Percentiles rank a stretch among this genome's conserved stretches.
phyloP scores from a whole-genome alignment of 352 stramenopile genomes.

The Globisporangium lucens region DNA sequence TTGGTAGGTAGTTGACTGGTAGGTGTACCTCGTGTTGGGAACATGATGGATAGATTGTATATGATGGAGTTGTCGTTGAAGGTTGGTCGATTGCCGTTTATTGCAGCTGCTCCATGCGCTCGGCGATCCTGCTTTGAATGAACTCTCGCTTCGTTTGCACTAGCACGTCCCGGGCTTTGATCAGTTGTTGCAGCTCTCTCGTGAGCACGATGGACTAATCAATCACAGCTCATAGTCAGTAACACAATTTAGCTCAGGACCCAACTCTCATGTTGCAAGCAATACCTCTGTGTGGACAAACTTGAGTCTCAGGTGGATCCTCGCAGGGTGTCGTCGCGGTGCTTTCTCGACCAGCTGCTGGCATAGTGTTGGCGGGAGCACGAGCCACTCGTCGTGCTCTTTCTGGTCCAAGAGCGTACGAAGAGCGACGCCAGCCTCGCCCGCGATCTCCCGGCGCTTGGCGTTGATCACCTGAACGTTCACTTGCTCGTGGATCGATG shows the following conservation, averaged over 20 bases:
- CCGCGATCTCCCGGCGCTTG: conserved; percentile 42
- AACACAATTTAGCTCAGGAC: neutral
- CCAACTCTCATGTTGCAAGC: neutral
- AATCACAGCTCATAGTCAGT: neutral
- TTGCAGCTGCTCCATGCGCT: conserved; percentile 12
- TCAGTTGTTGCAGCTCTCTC: conserved; percentile 42
- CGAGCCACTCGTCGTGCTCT: conserved; percentile 51
- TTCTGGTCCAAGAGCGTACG: conserved; percentile 59
- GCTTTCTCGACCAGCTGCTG: conserved; percentile 57
- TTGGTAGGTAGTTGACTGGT: neutral
- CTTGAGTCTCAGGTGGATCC: conserved; percentile 32
- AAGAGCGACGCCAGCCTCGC: conserved; percentile 43
- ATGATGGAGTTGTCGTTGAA: neutral
- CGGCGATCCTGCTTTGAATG: conserved; percentile 35
- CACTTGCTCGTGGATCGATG: conserved; percentile 39
- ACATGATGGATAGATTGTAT: neutral
- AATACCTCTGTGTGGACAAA: conserved; percentile 61
- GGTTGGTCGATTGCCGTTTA: neutral
- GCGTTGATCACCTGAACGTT: conserved; percentile 52
- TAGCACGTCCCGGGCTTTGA: conserved; percentile 33
- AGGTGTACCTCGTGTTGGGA: neutral
- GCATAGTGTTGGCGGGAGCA: conserved; percentile 50
- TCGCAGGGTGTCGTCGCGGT: conserved; percentile 29
- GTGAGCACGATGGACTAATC: conserved; percentile 51
- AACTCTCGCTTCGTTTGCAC: conserved; percentile 34